Conservation (phyloP, 2,329 filamentous ascomycete genomes). For the Ophiostoma ulmi region DNA sequence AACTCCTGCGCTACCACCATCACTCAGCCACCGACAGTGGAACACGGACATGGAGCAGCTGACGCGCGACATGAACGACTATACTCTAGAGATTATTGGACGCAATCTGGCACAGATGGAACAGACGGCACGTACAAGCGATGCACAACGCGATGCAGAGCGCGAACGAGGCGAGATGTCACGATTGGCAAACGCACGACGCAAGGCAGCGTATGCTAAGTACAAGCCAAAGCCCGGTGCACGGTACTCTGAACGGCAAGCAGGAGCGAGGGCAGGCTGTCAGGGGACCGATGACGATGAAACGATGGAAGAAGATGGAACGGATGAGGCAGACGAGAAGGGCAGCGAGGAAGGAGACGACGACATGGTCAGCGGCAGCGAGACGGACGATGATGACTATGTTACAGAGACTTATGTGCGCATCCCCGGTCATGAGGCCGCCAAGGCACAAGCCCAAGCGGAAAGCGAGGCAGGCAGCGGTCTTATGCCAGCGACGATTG, state of each 20-base stretch:
- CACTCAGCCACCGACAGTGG: slow-evolving; percentile 32
- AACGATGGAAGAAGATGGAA: slow-evolving; percentile 37
- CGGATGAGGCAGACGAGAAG: slow-evolving; percentile 28
- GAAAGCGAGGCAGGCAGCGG: slow-evolving; percentile 32
- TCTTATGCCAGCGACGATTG: slow-evolving; percentile 45
- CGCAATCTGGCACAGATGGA: slow-evolving; percentile 48
- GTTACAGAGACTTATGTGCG: slow-evolving; percentile 61
- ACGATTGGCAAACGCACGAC: slow-evolving; percentile 21
- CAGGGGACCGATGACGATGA: background rate
- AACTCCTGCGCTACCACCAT: slow-evolving; percentile 31
- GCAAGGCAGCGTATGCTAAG: slow-evolving; percentile 25
- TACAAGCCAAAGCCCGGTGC: slow-evolving; percentile 24
- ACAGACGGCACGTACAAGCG: slow-evolving; percentile 26
- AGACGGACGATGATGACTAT: slow-evolving; percentile 52
- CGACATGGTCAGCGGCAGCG: slow-evolving; percentile 39
- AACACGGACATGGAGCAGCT: slow-evolving; percentile 47
- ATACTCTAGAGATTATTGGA: slow-evolving; percentile 55
- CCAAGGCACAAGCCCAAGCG: slow-evolving; percentile 35
- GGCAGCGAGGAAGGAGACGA: slow-evolving; percentile 33
- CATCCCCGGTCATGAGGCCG: slow-evolving; percentile 43
- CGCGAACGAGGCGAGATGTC: slow-evolving; percentile 18
- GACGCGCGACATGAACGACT: slow-evolving; percentile 53
- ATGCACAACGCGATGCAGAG: slow-evolving; percentile 4
- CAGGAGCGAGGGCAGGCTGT: slow-evolving; percentile 24
- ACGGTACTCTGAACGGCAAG: slow-evolving; percentile 27